Evolutionary conservation across 2,329 filamentous ascomycete species (phyloP).

Genomic region (Xylaria sp.): DNA sequence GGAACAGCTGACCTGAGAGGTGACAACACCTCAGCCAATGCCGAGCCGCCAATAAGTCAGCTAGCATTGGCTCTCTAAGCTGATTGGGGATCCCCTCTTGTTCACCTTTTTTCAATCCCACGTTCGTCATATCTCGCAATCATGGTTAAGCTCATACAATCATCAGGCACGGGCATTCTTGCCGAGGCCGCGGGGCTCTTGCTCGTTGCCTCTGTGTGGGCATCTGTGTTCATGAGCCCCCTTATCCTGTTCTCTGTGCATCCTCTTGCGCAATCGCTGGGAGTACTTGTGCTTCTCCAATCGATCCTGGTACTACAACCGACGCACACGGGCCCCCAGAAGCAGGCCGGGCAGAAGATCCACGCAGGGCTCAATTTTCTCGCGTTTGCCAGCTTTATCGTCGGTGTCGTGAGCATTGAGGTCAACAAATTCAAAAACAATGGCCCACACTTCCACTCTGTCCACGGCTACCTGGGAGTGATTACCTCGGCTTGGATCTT

Average conservation of each 20-base stretch:
- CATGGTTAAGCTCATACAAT: slow-evolving; percentile 33
- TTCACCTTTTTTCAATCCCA: background rate
- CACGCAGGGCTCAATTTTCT: slow-evolving; percentile 69
- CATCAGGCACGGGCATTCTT: slow-evolving; percentile 69
- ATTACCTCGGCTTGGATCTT: slow-evolving; percentile 64
- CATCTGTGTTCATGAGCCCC: slow-evolving; percentile 61
- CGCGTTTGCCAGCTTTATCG: slow-evolving; percentile 55
- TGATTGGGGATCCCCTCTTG: background rate
- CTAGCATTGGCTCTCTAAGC: background rate
- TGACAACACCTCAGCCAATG: background rate
- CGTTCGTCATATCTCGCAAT: background rate
- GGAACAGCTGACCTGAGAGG: background rate
- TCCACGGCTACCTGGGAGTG: slow-evolving; percentile 79
- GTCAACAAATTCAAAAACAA: slow-evolving; percentile 72
- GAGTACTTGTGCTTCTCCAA: slow-evolving; percentile 70
- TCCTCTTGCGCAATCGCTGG: slow-evolving; percentile 65
- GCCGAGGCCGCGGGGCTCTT: slow-evolving; percentile 75
- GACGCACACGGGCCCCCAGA: slow-evolving; percentile 71
- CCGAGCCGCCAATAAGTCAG: background rate
- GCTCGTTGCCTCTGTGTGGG: slow-evolving; percentile 72
- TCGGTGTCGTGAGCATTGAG: slow-evolving; percentile 67
- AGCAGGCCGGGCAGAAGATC: slow-evolving; percentile 51
- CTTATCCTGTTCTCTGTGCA: slow-evolving; percentile 84
- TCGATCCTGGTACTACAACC: slow-evolving; percentile 83
- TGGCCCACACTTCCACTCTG: slow-evolving; percentile 69